Evolutionary conservation across 2,329 filamentous ascomycete species (phyloP), one percentile per base, ranked within the genome.

Genomic region (Fusarium sp.): DNA sequence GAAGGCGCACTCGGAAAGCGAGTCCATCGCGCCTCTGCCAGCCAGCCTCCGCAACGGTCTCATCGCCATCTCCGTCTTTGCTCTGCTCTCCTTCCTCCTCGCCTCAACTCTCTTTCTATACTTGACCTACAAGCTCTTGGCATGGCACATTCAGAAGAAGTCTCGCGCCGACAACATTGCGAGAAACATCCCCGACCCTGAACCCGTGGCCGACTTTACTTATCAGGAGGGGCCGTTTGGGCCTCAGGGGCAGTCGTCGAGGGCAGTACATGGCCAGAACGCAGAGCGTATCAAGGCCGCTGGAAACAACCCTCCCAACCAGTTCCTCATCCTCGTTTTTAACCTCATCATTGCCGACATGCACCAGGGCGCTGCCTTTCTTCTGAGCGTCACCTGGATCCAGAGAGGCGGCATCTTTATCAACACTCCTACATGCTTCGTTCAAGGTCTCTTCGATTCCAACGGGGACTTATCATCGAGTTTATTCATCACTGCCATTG

Each of bases 291-390:
- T 74, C 10, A 36, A 62, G 22, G 61, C 60, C 33, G 71, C 67
- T 17, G 59, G 35, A 17, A 42, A 51, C 33, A 49, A 55, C 49
- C 66, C 71, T 24, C 86, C 86, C 3, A 93, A 92, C 73, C 92
- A 93, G 80, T 92, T 93, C 77, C 85, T 93, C 38, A 84, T 93
- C 2, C 84, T 94, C n/a, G 90, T 93, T 66, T 89, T 92, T 80
- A 93, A 93, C 79, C 87, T 93, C 4, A 83, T 93, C 16, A 81
- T 92, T 44, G 91, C 92, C 67, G 92, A 93, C 76, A 85, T 92
- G 59, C 89, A 91, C 76, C 92, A 93, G 77, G 86, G 89, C 10
- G 78, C 88, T 3, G 88, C 90, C 8, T 93, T 93, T 78, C 74
- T 91, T 61, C 83, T 93, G 51, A 92, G 90, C 73, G 85, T 88